Percentiles rank a stretch among this genome's conserved stretches.
Conservation (phyloP, 139 green algal genomes). For the Volvox africanus region DNA sequence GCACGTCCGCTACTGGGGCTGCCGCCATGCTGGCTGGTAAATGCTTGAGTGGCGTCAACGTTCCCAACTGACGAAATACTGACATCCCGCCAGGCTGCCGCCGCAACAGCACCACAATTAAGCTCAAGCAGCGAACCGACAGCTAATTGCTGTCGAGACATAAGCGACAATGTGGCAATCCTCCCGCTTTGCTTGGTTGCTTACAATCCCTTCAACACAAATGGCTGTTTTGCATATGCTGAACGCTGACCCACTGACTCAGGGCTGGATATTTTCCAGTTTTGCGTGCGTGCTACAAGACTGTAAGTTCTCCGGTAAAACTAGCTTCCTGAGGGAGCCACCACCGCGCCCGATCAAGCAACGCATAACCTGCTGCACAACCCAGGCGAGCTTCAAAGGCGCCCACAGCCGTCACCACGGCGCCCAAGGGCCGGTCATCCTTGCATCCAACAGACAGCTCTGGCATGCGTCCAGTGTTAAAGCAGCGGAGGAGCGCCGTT, state of each 20-base stretch:
- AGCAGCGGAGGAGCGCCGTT: constrained; percentile 29
- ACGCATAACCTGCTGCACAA: constrained; percentile 22
- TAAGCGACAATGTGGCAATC: not conserved
- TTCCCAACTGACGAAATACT: not conserved
- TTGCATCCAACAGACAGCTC: constrained; percentile 45
- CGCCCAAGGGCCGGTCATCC: constrained; percentile 31
- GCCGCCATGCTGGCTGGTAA: not conserved
- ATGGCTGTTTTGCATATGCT: not conserved
- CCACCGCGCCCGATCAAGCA: not conserved
- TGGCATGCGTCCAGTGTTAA: constrained; percentile 42
- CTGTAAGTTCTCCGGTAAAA: too few species aligned
- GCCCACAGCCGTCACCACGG: constrained; percentile 24
- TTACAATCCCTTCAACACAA: too few species aligned
- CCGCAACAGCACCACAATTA: not conserved
- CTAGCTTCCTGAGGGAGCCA: not conserved
- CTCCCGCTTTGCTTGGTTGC: not conserved
- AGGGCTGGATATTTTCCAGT: not conserved
- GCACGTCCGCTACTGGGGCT: not conserved
- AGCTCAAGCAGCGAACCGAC: not conserved
- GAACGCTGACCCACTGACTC: not conserved
- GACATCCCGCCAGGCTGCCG: not conserved
- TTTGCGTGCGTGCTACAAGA: not conserved
- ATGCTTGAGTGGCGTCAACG: not conserved
- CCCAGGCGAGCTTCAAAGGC: constrained; percentile 33
- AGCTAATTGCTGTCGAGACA: not conserved